phyloP scores from a whole-genome alignment of 1,284 basidiomycete genomes.

The Ceratobasidium sp. region DNA sequence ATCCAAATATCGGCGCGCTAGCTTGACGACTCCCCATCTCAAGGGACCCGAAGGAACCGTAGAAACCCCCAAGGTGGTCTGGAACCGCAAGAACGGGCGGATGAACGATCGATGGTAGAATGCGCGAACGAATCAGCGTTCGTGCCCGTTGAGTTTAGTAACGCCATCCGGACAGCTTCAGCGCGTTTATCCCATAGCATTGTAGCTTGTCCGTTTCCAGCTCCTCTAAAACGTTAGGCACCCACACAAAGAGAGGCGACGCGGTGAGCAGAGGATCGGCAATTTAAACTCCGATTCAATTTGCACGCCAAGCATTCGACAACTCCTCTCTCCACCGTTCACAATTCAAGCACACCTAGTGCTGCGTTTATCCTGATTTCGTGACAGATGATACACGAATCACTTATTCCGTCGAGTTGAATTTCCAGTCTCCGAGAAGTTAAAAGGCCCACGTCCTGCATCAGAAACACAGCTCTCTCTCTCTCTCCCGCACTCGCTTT shows the following conservation, averaged over 20 bases:
- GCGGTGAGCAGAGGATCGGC: background rate
- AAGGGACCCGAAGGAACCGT: constrained; percentile 9
- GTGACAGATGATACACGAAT: constrained; percentile 4
- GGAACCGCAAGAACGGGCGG: background rate
- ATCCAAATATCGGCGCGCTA: background rate
- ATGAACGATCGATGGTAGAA: constrained; percentile 15
- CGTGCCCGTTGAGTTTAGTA: background rate
- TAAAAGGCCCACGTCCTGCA: background rate
- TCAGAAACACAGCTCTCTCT: background rate
- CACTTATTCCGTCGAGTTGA: constrained; percentile 1
- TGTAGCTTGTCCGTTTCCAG: background rate
- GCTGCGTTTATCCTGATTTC: constrained; percentile 7
- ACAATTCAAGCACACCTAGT: constrained; percentile 10
- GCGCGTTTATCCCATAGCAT: background rate
- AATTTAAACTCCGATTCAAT: constrained; percentile 33
- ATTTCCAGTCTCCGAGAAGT: background rate
- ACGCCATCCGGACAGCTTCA: background rate
- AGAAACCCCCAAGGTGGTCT: background rate
- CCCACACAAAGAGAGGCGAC: constrained; percentile 4
- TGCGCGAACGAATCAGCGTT: background rate
- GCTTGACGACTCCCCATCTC: background rate
- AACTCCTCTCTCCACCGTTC: background rate
- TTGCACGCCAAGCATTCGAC: constrained; percentile 32
- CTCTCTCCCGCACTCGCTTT: background rate
- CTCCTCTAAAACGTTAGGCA: background rate